phyloP scores from a whole-genome alignment of 2,329 filamentous ascomycete genomes.

The Colletotrichum aenigma region DNA sequence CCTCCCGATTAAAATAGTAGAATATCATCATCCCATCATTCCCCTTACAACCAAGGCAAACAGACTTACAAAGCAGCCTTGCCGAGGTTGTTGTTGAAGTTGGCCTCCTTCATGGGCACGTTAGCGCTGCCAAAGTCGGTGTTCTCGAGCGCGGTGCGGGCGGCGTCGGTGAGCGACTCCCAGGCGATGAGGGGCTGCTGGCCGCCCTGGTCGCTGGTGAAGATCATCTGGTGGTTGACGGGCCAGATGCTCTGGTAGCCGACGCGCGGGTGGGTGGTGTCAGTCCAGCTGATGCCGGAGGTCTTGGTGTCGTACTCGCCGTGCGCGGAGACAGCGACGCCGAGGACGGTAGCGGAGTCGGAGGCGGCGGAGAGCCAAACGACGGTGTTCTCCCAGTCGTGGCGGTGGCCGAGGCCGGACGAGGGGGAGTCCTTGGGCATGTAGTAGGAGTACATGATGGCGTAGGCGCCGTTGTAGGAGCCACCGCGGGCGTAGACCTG shows the following conservation, averaged over 20 bases:
- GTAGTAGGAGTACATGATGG: slow-evolving; percentile 40
- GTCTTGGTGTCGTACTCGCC: slow-evolving; percentile 31
- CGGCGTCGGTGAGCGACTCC: slow-evolving; percentile 37
- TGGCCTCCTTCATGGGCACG: slow-evolving; percentile 37
- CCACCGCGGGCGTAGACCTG: slow-evolving; percentile 37
- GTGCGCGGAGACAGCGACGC: slow-evolving; percentile 34
- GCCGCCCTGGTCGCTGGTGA: slow-evolving; percentile 36
- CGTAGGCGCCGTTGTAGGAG: slow-evolving; percentile 29
- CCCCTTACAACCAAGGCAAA: neutral
- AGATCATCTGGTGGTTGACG: slow-evolving; percentile 38
- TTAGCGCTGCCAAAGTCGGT: slow-evolving; percentile 43
- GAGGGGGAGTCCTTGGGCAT: slow-evolving; percentile 46
- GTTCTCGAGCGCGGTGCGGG: slow-evolving; percentile 34
- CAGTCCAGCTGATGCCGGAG: slow-evolving; percentile 25
- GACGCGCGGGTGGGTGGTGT: slow-evolving; percentile 30
- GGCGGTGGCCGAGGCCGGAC: slow-evolving; percentile 35
- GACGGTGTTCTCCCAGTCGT: slow-evolving; percentile 39
- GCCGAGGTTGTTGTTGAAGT: slow-evolving; percentile 19
- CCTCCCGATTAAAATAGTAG: slow-evolving; percentile 6
- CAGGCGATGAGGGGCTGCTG: slow-evolving; percentile 44
- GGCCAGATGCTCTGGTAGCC: slow-evolving; percentile 34
- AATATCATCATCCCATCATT: neutral
- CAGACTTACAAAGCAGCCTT: slow-evolving; percentile 6
- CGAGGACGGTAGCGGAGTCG: slow-evolving; percentile 30
- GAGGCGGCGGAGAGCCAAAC: slow-evolving; percentile 34